Base-by-base conservation (phyloP, 2,329 filamentous ascomycete genomes). In the Xylariales sp. region DNA sequence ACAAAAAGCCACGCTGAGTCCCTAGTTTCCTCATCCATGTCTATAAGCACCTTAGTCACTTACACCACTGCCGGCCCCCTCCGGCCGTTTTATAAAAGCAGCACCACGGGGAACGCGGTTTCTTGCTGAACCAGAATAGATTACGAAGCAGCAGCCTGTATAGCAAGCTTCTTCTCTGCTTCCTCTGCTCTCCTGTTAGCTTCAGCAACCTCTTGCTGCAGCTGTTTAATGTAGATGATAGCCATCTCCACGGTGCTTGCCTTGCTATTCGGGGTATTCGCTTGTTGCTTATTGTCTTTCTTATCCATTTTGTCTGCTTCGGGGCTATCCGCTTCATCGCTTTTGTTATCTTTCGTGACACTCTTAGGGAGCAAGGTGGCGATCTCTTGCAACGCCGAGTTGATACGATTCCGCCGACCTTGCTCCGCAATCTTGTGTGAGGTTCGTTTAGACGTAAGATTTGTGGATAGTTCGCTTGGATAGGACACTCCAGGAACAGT, bases 341-440 rank as follows among this genome's bases (percentile, higher is more conserved):
- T 66, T 30, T 66, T 66, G 13, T 62, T 56, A 29, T 69, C 66
- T 33, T 58, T 66, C 35, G 60, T 63, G 30, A 65, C 62, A 48
- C 60, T 67, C 48, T 62, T 76, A 0, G 93, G 91, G n/a, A 98
- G 69, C 3, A 98, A 70, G 0, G 81, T 76, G 35, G 93, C 89
- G 60, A 98, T 95, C 59, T 96, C 85, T 51, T 91, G 88, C 16
- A 98, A 69, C 1, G 93, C 93, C 38, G 83, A 85, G 59, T 98
- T 98, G 63, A 98, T 97, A 33, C 93, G 81, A 57, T 98, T 97
- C 42, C 93, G 76, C 33, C 93, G 81, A 6, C 93, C 93, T 66
- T 98, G 93, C 64, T 98, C 93, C 14, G 93, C 93, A 48, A 98
- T 88, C 63, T 98, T 98, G 67, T 98, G 93, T 29, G 89, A 95